Evolutionary conservation across 805 yeast genomes (phyloP).

Genomic region (Candida ovalis): DNA sequence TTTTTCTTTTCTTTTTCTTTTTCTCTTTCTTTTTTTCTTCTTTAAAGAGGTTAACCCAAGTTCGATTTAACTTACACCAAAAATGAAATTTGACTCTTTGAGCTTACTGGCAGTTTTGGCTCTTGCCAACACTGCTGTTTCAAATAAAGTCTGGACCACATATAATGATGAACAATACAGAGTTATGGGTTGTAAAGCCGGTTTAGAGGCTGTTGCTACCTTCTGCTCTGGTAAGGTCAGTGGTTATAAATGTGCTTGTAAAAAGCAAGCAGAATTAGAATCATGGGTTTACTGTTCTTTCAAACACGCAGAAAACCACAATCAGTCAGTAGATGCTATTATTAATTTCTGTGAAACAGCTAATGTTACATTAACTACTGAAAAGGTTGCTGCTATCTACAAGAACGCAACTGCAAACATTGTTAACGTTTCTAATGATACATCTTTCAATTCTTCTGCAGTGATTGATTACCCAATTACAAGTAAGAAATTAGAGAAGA

Average conservation of each 20-base stretch:
- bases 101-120: background rate
- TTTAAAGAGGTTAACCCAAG: no score
- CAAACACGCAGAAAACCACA: conserved; percentile 9
- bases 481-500: conserved; percentile 18
- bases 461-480: conserved; percentile 36
- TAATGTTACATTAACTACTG: conserved; percentile 29
- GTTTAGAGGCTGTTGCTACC: conserved; percentile 17
- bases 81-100: background rate
- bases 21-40: no score
- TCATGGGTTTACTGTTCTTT: conserved; percentile 27
- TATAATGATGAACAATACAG: conserved; percentile 16
- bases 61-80: no score
- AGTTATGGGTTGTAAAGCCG: conserved; percentile 20
- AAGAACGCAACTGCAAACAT: conserved; percentile 39
- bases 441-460: conserved; percentile 30
- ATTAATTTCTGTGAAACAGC: conserved; percentile 17
- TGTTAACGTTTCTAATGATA: conserved; percentile 28
- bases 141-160: conserved; percentile 9
- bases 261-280: conserved; percentile 24
- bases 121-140: conserved; percentile 1
- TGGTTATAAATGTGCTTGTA: conserved; percentile 24
- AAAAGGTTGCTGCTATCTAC: conserved; percentile 34
- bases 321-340: conserved; percentile 20
- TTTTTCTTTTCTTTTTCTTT: no score
- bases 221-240: conserved; percentile 11